Percentiles rank a stretch among this genome's conserved stretches.
These are phyloP conservation scores for Linum tenue DNA, from an alignment of 345 rosid species.

Conservation along the genomic window DNA sequence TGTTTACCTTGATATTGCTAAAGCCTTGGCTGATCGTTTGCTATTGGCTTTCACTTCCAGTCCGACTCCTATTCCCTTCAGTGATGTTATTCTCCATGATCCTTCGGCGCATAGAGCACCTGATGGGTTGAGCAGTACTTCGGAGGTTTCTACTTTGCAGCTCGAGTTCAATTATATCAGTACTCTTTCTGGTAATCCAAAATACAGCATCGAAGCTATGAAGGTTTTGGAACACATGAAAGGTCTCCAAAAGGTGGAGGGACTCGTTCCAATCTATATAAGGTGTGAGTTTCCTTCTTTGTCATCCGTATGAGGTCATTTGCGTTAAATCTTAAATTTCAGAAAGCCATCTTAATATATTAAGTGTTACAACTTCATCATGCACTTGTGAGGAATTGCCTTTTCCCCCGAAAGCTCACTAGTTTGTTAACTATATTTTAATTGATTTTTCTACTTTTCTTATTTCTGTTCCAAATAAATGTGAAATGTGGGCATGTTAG, in stretches of 20 bases:
- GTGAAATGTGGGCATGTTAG: too few relatives aligned
- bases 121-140: slow-evolving; percentile 83
- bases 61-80: slow-evolving; percentile 74
- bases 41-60: slow-evolving; percentile 77
- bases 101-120: slow-evolving; percentile 81
- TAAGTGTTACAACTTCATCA: too few relatives aligned
- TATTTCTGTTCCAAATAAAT: slow-evolving; percentile 6
- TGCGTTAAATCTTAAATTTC: too few relatives aligned
- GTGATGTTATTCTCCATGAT: slow-evolving; percentile 68
- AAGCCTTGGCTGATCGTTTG: slow-evolving; percentile 74
- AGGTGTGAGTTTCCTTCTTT: slow-evolving; percentile 36
- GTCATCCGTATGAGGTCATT: too few relatives aligned
- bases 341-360: too few relatives aligned
- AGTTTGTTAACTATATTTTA: not conserved
- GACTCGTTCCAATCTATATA: slow-evolving; percentile 90
- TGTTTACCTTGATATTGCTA: slow-evolving; percentile 73
- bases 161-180: slow-evolving; percentile 95
- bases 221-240: slow-evolving; percentile 84
- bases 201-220: slow-evolving; percentile 77
- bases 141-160: slow-evolving; percentile 88
- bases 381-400: too few relatives aligned
- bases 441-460: slow-evolving; percentile 11
- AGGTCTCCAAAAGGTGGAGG: slow-evolving; percentile 75
- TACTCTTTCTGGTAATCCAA: slow-evolving; percentile 77
- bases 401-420: not conserved